Evolutionary conservation across 305 asterid genomes (phyloP).

Genomic region (Fraxinus dipetala): DNA sequence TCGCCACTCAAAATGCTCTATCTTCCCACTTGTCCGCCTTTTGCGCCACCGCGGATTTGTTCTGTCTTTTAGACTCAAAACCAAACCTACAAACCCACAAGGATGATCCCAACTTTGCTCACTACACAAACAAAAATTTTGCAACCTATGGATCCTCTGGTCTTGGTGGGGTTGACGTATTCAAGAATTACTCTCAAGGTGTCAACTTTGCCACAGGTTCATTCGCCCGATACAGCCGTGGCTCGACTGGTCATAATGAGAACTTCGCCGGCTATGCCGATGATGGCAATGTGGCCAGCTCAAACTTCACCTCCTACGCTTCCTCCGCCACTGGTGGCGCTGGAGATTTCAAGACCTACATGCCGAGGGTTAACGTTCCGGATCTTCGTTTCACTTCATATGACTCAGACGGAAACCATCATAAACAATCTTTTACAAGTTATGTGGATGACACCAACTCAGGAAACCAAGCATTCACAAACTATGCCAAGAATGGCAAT

Average conservation of each 20-base stretch:
- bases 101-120: constrained; percentile 48
- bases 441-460: constrained; percentile 67
- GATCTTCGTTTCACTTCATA: constrained; percentile 62
- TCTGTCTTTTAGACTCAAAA: constrained; percentile 36
- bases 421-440: constrained; percentile 50
- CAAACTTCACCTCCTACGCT: constrained; percentile 64
- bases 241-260: constrained; percentile 53
- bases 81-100: constrained; percentile 16
- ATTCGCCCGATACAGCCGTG: constrained; percentile 54
- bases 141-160: constrained; percentile 48
- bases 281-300: constrained; percentile 59
- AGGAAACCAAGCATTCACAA: constrained; percentile 52
- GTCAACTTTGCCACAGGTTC: constrained; percentile 51
- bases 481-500: constrained; percentile 65
- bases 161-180: constrained; percentile 50
- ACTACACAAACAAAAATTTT: constrained; percentile 54
- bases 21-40: constrained; percentile 48
- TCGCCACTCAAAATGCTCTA: constrained; percentile 45
- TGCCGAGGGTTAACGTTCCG: constrained; percentile 68
- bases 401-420: constrained; percentile 56
- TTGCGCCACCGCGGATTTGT: constrained; percentile 60
- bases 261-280: constrained; percentile 56
- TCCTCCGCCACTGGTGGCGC: constrained; percentile 52
- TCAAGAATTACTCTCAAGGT: constrained; percentile 66
- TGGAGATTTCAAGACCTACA: constrained; percentile 54